phyloP scores from a whole-genome alignment of 352 stramenopile genomes.

The Phytophthora pluvialis region DNA sequence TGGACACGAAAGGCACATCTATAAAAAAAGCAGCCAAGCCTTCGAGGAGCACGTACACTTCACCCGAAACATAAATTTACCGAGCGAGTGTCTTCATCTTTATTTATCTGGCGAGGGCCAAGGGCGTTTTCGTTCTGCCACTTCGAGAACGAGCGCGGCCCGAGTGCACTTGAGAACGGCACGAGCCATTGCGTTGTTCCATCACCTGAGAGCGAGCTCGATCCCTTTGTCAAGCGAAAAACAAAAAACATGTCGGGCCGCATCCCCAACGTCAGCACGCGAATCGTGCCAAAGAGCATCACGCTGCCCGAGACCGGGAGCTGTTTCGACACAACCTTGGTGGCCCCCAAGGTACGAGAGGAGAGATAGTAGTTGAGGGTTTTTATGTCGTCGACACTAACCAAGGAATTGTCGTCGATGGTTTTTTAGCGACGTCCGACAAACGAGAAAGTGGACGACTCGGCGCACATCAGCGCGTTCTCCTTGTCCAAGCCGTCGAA shows the following conservation, averaged over 20 bases:
- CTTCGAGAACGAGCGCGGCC: slow-evolving; percentile 51
- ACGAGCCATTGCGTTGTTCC: no score
- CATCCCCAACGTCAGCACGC: slow-evolving; percentile 86
- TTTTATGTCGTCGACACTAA: background rate
- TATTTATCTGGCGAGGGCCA: slow-evolving; percentile 28
- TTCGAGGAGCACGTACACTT: slow-evolving; percentile 1
- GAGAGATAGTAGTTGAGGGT: background rate
- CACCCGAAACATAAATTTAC: slow-evolving; percentile 19
- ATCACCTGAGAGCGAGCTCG: no score
- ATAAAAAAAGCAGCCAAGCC: slow-evolving; percentile 7
- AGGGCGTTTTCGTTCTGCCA: slow-evolving; percentile 34
- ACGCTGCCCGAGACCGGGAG: slow-evolving; percentile 91
- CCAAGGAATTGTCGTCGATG: background rate
- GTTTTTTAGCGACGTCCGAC: slow-evolving; percentile 60
- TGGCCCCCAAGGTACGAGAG: slow-evolving; percentile 51
- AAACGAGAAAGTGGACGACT: slow-evolving; percentile 75
- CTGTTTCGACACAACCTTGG: slow-evolving; percentile 94
- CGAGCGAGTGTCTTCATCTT: slow-evolving; percentile 13
- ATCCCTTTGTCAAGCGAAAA: background rate
- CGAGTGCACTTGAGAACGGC: no score
- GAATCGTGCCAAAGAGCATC: slow-evolving; percentile 81
- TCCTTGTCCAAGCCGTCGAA: slow-evolving; percentile 91
- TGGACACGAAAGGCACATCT: slow-evolving; percentile 2
- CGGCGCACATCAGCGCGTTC: slow-evolving; percentile 84
- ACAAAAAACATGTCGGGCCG: slow-evolving; percentile 53